Evolutionary conservation across 805 yeast species (phyloP).

Genomic region (Zygotorulaspora chibaensis): DNA sequence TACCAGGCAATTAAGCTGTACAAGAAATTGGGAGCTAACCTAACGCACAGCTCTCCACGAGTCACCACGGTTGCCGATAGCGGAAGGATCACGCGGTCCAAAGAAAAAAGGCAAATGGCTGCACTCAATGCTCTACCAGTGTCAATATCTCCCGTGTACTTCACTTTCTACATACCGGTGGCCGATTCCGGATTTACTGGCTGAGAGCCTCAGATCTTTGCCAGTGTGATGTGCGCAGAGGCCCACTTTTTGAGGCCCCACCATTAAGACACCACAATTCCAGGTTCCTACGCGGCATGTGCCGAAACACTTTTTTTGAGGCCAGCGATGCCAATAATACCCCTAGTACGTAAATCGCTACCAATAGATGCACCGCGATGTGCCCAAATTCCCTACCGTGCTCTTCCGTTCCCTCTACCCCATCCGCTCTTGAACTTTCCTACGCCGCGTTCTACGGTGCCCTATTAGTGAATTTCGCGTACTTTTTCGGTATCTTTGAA

Average conservation of each 20-base stretch:
- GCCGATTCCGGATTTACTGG: too few relatives aligned
- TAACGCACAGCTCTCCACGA: slow-evolving; percentile 25
- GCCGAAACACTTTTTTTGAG: neutral
- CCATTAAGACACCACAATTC: neutral
- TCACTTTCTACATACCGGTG: neutral
- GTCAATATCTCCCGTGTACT: neutral
- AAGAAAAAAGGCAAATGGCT: neutral
- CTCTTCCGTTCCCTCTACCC: too few relatives aligned
- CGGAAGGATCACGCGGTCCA: slow-evolving; percentile 1
- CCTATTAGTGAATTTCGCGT: too few relatives aligned
- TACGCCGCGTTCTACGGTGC: neutral
- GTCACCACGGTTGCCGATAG: slow-evolving; percentile 4
- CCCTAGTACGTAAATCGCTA: too few relatives aligned
- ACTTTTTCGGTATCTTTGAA: neutral
- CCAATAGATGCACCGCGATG: too few relatives aligned
- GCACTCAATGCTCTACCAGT: neutral
- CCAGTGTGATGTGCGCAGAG: too few relatives aligned
- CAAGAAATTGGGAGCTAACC: slow-evolving; percentile 17
- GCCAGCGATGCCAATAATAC: too few relatives aligned
- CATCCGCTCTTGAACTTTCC: too few relatives aligned
- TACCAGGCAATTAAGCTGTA: slow-evolving; percentile 23
- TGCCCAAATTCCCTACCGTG: too few relatives aligned
- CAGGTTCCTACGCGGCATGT: neutral
- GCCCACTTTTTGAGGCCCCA: neutral
- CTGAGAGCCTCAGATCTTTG: too few relatives aligned